phyloP scores from a whole-genome alignment of 768 basidiomycete genomes.

The Glaciozyma martinii region DNA sequence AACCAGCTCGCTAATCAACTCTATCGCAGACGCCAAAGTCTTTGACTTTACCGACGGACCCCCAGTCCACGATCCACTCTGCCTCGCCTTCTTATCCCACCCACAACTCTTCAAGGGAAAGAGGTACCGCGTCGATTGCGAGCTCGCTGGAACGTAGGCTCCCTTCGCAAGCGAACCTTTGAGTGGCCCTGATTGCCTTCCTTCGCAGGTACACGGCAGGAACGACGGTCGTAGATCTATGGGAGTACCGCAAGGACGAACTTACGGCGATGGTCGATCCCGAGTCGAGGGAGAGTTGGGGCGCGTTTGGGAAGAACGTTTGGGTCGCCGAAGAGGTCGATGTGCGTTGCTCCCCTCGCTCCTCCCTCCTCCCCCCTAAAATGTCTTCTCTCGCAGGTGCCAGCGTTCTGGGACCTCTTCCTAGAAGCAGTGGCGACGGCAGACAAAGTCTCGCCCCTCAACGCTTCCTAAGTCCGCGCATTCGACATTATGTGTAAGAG shows the following conservation, averaged over 20 bases:
- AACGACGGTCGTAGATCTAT: slow-evolving; percentile 72
- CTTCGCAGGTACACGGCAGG: slow-evolving; percentile 50
- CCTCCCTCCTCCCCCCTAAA: neutral
- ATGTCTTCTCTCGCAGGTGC: slow-evolving; percentile 15
- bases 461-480: neutral
- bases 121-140: slow-evolving; percentile 72
- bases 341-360: slow-evolving; percentile 44
- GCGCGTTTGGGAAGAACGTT: slow-evolving; percentile 64
- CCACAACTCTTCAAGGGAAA: slow-evolving; percentile 56
- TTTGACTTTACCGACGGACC: slow-evolving; percentile 81
- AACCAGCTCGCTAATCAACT: neutral
- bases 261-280: slow-evolving; percentile 37
- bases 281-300: slow-evolving; percentile 48
- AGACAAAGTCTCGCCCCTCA: slow-evolving; percentile 27
- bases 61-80: slow-evolving; percentile 77
- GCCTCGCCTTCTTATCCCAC: slow-evolving; percentile 63
- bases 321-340: slow-evolving; percentile 58
- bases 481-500: too few relatives aligned
- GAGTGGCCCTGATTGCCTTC: too few relatives aligned
- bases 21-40: slow-evolving; percentile 53
- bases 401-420: slow-evolving; percentile 28
- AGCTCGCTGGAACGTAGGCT: slow-evolving; percentile 48
- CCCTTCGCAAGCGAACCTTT: too few relatives aligned
- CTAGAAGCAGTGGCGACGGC: slow-evolving; percentile 38
- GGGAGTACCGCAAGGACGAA: slow-evolving; percentile 54